Evolutionary conservation across 768 basidiomycete species (phyloP).

Genomic region (Exsudoporus frostii): DNA sequence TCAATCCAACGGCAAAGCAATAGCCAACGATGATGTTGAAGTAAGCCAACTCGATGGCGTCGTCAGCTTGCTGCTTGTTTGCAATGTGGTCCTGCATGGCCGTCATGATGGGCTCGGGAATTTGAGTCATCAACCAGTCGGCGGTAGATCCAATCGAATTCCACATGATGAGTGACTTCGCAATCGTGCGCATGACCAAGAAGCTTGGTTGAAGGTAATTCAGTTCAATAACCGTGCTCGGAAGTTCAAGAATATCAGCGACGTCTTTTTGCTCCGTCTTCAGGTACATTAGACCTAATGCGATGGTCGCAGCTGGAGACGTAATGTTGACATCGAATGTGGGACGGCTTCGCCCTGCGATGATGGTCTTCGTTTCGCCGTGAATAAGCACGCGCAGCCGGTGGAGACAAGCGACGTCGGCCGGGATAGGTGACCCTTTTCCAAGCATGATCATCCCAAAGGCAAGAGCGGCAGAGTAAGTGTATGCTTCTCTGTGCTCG

Average conservation of each 20-base stretch:
- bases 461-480: conserved; percentile 81
- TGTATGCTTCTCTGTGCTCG: conserved; percentile 90
- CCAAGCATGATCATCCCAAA: conserved; percentile 98
- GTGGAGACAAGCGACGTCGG: conserved; percentile 66
- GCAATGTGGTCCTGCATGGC: conserved; percentile 53
- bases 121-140: conserved; percentile 68
- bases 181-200: conserved; percentile 76
- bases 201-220: conserved; percentile 88
- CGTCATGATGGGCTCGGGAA: conserved; percentile 64
- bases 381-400: conserved; percentile 74
- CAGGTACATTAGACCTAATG: conserved; percentile 90
- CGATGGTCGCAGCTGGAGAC: conserved; percentile 87
- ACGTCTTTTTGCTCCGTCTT: conserved; percentile 81
- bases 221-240: conserved; percentile 73
- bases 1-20: conserved; percentile 89
- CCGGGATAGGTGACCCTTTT: conserved; percentile 73
- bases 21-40: conserved; percentile 89
- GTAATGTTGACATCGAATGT: conserved; percentile 86
- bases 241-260: conserved; percentile 80
- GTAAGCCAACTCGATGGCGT: conserved; percentile 83
- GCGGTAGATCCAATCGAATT: conserved; percentile 64
- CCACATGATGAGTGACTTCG: conserved; percentile 85
- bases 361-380: conserved; percentile 53
- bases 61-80: conserved; percentile 50
- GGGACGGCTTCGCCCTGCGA: conserved; percentile 36